Evolutionary conservation across 2,329 filamentous ascomycete genomes (phyloP).

Genomic region (Beauveria sp.): DNA sequence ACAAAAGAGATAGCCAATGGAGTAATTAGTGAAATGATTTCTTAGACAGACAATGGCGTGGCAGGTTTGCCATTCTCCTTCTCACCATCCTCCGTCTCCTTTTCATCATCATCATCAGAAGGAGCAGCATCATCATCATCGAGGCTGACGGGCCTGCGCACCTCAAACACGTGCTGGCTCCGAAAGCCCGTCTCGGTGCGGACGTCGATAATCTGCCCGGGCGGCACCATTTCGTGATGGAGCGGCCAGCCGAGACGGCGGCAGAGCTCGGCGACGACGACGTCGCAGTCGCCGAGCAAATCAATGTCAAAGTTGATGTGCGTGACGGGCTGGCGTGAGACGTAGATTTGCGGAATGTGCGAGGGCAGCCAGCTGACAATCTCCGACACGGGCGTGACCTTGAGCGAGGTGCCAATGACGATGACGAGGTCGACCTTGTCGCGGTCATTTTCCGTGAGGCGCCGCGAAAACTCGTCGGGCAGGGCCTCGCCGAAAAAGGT

Average conservation of each 20-base stretch:
- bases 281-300: constrained; percentile 89
- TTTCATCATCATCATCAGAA: background rate
- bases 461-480: constrained; percentile 72
- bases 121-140: background rate
- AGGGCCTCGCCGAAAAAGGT: constrained; percentile 94
- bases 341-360: constrained; percentile 83
- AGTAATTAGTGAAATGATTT: too few species aligned
- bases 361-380: constrained; percentile 73
- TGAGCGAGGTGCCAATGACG: constrained; percentile 92
- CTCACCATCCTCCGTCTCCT: background rate
- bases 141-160: constrained; percentile 7
- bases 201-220: constrained; percentile 54
- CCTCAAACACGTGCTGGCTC: constrained; percentile 31
- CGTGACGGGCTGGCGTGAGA: constrained; percentile 72
- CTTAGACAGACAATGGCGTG: background rate
- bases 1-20: background rate
- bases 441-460: constrained; percentile 74
- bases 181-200: constrained; percentile 25
- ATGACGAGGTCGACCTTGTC: constrained; percentile 80
- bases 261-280: constrained; percentile 81
- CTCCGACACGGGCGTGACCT: constrained; percentile 91
- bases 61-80: background rate
- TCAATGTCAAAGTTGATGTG: constrained; percentile 97
- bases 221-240: constrained; percentile 74
- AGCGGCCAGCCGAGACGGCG: constrained; percentile 73